Conservation (phyloP, 2,329 filamentous ascomycete genomes). For the Didymellaceae sp. region DNA sequence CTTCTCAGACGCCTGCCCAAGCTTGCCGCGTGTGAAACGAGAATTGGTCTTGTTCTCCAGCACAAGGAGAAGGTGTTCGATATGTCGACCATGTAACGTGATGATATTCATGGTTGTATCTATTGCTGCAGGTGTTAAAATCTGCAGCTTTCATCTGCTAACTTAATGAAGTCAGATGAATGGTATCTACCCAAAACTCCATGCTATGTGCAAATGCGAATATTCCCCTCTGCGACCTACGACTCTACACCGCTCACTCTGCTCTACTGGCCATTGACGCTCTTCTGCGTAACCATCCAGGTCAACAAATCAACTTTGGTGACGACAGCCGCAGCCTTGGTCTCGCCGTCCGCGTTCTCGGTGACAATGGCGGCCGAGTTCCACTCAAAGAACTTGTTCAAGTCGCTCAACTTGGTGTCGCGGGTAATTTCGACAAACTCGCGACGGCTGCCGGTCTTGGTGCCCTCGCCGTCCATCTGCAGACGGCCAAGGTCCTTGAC, state of each 20-base stretch:
- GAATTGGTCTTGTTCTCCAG: too few species aligned
- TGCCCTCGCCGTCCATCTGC: conserved; percentile 36
- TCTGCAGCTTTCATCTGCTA: conserved; percentile 21
- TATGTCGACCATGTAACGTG: too few species aligned
- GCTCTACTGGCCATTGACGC: conserved; percentile 12
- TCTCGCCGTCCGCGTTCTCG: conserved; percentile 66
- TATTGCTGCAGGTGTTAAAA: conserved; percentile 18
- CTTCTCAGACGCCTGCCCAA: too few species aligned
- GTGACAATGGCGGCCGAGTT: conserved; percentile 96
- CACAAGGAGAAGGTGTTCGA: too few species aligned
- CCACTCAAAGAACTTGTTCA: conserved; percentile 97
- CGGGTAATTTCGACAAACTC: conserved; percentile 94
- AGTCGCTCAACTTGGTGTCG: conserved; percentile 80
- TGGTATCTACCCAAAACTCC: conserved; percentile 19
- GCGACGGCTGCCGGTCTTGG: conserved; percentile 53
- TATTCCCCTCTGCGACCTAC: neutral
- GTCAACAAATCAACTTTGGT: conserved; percentile 96
- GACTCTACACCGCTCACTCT: neutral
- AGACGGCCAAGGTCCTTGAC: conserved; percentile 72
- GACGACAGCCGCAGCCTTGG: conserved; percentile 86
- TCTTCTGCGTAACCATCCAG: conserved; percentile 72
- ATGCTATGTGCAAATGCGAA: conserved; percentile 14
- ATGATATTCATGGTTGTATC: neutral
- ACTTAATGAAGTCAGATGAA: conserved; percentile 23
- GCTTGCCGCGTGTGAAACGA: too few species aligned